These are phyloP conservation scores for Boletus reticuloceps DNA, from an alignment of 768 basidiomycete genomes.

Conservation along the genomic window DNA sequence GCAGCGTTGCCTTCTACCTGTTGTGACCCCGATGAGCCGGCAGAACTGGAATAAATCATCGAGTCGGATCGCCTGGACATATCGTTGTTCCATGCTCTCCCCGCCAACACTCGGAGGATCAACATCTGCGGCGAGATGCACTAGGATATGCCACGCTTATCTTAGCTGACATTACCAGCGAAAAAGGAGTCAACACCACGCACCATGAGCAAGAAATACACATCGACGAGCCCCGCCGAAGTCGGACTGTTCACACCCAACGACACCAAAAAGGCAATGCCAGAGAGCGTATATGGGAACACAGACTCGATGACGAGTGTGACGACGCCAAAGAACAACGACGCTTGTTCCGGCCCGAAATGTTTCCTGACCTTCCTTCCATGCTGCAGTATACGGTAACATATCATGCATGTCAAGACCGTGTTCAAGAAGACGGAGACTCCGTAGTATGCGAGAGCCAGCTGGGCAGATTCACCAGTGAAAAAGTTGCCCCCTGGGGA, in stretches of 20 bases:
- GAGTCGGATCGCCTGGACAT: background rate
- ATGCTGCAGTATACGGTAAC: constrained; percentile 17
- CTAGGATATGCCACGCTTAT: constrained; percentile 2
- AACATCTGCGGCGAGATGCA: constrained; percentile 28
- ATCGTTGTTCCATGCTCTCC: constrained; percentile 11
- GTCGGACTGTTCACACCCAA: constrained; percentile 5
- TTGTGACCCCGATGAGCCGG: background rate
- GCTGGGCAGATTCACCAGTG: constrained; percentile 1
- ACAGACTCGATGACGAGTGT: constrained; percentile 22
- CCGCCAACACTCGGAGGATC: constrained; percentile 22
- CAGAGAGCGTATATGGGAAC: constrained; percentile 22
- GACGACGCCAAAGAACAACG: constrained; percentile 11
- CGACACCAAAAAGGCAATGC: constrained; percentile 22
- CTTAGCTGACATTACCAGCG: too few species aligned
- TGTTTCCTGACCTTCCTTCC: background rate
- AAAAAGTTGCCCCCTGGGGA: constrained; percentile 18
- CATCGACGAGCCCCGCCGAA: constrained; percentile 4
- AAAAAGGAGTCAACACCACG: background rate
- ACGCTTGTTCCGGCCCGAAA: constrained; percentile 19
- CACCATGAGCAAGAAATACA: constrained; percentile 25
- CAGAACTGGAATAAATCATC: constrained; percentile 10
- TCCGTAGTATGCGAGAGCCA: constrained; percentile 19
- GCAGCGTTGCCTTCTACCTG: background rate
- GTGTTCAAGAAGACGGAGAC: constrained; percentile 19
- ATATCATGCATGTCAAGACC: constrained; percentile 20